phyloP scores from a whole-genome alignment of 805 yeast genomes.

The Saturnispora saitoi region DNA sequence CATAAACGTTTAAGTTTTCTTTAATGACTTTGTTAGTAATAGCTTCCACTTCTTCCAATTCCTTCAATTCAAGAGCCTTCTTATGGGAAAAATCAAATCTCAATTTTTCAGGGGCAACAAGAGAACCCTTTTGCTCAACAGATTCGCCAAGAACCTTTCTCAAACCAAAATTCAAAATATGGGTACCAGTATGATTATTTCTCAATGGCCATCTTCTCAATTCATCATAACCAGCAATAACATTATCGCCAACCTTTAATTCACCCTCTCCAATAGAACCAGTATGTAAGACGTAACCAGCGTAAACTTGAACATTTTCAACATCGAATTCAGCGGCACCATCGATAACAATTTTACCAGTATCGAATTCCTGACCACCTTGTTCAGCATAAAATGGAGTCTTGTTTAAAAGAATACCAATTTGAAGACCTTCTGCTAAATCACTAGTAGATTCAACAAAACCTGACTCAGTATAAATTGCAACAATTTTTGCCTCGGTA shows the following conservation, averaged over 20 bases:
- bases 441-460: conserved; percentile 44
- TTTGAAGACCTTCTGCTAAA: conserved; percentile 36
- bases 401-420: conserved; percentile 78
- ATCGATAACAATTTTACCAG: conserved; percentile 86
- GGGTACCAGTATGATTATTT: conserved; percentile 98
- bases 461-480: conserved; percentile 63
- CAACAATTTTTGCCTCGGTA: conserved; percentile 59
- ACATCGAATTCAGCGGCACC: conserved; percentile 84
- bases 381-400: conserved; percentile 97
- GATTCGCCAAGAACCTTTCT: conserved; percentile 79
- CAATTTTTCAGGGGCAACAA: conserved; percentile 90
- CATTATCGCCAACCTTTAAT: conserved; percentile 55
- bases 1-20: conserved; percentile 61
- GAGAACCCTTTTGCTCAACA: conserved; percentile 93
- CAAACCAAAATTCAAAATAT: conserved; percentile 81
- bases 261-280: conserved; percentile 77
- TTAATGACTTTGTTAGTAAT: conserved; percentile 66
- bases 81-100: conserved; percentile 96
- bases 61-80: conserved; percentile 65
- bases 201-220: conserved; percentile 93
- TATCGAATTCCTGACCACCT: conserved; percentile 98
- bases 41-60: conserved; percentile 66
- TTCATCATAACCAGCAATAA: conserved; percentile 85
- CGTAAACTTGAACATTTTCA: conserved; percentile 84
- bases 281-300: conserved; percentile 92